These are phyloP conservation scores for Echeveria elegans DNA, from an alignment of 164 flowering plant genomes.

Conservation along the genomic window DNA sequence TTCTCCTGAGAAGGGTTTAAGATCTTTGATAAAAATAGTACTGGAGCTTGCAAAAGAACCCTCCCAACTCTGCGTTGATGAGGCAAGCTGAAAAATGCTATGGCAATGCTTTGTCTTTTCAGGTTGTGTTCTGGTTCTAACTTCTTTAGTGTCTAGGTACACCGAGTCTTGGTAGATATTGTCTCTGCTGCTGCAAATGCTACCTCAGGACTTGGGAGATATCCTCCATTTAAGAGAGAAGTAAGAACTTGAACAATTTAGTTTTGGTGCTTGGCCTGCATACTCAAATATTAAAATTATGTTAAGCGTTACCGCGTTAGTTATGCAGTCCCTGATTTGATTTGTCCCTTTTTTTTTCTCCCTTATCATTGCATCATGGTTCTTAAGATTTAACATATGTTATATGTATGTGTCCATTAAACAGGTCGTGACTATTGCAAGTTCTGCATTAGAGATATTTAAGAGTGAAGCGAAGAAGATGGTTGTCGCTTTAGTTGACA, in stretches of 20 bases:
- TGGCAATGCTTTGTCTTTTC: not conserved
- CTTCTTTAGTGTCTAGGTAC: constrained; percentile 45
- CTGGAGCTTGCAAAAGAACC: constrained; percentile 97
- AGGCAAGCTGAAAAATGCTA: constrained; percentile 35
- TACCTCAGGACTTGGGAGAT: constrained; percentile 96
- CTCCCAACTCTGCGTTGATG: constrained; percentile 93
- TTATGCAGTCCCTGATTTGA: not conserved
- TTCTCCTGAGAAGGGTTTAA: constrained; percentile 95
- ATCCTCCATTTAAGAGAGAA: constrained; percentile 96
- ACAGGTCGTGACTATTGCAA: constrained; percentile 91
- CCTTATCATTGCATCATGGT: not conserved
- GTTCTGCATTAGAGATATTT: constrained; percentile 77
- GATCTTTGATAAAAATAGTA: constrained; percentile 85
- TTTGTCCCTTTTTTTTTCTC: not conserved
- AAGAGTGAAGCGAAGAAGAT: constrained; percentile 89
- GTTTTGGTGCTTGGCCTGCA: not conserved
- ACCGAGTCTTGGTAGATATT: constrained; percentile 84
- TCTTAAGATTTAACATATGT: not conserved
- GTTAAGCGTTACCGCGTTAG: not conserved
- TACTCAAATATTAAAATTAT: not conserved
- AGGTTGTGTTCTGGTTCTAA: not conserved
- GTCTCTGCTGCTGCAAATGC: constrained; percentile 91
- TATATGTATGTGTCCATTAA: not conserved
- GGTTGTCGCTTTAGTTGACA: constrained; percentile 97
- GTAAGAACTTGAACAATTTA: constrained; percentile 20